Conservation (phyloP, 1,284 basidiomycete genomes). For the Tilletiaria anomala region DNA sequence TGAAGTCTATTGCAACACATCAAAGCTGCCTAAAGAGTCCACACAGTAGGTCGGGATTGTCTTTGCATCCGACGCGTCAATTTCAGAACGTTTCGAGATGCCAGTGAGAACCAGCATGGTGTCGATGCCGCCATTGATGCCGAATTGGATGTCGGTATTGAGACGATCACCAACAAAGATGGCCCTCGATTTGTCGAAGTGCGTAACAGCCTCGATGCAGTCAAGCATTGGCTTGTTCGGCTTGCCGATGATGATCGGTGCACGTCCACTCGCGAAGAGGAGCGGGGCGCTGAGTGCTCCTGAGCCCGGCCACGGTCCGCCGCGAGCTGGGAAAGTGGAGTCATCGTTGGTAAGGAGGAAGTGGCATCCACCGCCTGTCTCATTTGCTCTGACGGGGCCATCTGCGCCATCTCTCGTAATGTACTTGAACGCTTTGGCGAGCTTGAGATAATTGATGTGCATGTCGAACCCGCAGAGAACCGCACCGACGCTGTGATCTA, state of each 20-base stretch:
- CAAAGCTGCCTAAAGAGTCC: slow-evolving; percentile 27
- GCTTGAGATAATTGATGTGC: slow-evolving; percentile 58
- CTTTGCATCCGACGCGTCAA: slow-evolving; percentile 46
- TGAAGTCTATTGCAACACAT: no score
- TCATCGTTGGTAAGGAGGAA: slow-evolving; percentile 92
- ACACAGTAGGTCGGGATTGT: slow-evolving; percentile 33
- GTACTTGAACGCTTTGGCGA: slow-evolving; percentile 71
- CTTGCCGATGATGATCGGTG: slow-evolving; percentile 72
- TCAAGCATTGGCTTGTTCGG: slow-evolving; percentile 84
- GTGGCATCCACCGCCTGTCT: slow-evolving; percentile 58
- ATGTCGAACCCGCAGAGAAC: slow-evolving; percentile 65
- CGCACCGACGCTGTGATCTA: slow-evolving; percentile 68
- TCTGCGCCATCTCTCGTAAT: slow-evolving; percentile 42
- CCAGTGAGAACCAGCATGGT: slow-evolving; percentile 91
- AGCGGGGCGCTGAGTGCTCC: slow-evolving; percentile 73
- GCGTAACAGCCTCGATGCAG: slow-evolving; percentile 84
- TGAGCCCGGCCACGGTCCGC: slow-evolving; percentile 66
- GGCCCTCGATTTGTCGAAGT: slow-evolving; percentile 67
- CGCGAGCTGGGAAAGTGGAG: slow-evolving; percentile 66
- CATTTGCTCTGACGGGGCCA: slow-evolving; percentile 11
- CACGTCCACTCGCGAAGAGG: slow-evolving; percentile 53
- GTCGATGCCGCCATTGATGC: slow-evolving; percentile 64
- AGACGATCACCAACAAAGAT: slow-evolving; percentile 93
- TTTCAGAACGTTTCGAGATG: slow-evolving; percentile 28
- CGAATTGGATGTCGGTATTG: slow-evolving; percentile 87